These are phyloP conservation scores for Mortierella sp. DNA, from an alignment of 371 early-diverging fungal genomes.

Conservation along the genomic window DNA sequence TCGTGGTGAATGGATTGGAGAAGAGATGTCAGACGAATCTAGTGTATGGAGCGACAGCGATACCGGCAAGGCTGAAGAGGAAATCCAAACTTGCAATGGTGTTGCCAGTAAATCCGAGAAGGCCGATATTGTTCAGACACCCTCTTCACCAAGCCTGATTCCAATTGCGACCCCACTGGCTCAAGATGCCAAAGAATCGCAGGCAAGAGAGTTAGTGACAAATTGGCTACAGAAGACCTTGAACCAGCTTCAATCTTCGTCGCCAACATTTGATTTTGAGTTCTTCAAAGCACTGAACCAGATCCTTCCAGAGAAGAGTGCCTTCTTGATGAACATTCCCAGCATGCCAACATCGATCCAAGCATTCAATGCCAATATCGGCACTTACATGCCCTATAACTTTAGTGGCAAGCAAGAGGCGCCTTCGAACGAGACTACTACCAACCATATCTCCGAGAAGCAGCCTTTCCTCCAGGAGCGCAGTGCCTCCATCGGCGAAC, in stretches of 20 bases:
- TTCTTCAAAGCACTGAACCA: constrained; percentile 53
- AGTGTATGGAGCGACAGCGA: constrained; percentile 48
- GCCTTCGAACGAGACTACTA: constrained; percentile 1
- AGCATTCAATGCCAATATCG: constrained; percentile 54
- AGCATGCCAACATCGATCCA: constrained; percentile 56
- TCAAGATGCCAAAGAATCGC: constrained; percentile 42
- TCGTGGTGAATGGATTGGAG: constrained; percentile 54
- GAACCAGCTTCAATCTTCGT: constrained; percentile 55
- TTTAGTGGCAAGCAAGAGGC: constrained; percentile 44
- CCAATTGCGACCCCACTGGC: constrained; percentile 38
- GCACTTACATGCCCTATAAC: constrained; percentile 52
- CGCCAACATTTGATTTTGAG: constrained; percentile 49
- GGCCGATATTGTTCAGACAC: constrained; percentile 42
- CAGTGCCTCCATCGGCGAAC: constrained; percentile 23
- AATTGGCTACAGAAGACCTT: constrained; percentile 60
- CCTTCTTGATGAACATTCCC: constrained; percentile 53
- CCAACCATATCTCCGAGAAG: constrained; percentile 30
- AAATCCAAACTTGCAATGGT: neutral
- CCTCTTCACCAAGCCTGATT: constrained; percentile 46
- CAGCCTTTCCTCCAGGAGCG: constrained; percentile 23
- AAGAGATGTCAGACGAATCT: constrained; percentile 44
- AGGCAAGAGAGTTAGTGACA: constrained; percentile 46
- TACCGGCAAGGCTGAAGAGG: constrained; percentile 21
- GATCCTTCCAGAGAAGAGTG: constrained; percentile 54
- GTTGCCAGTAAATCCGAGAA: constrained; percentile 16